Evolutionary conservation across 352 stramenopile species (phyloP), one percentile per base, ranked within the genome.

Genomic region (Aphanomyces invadans): DNA sequence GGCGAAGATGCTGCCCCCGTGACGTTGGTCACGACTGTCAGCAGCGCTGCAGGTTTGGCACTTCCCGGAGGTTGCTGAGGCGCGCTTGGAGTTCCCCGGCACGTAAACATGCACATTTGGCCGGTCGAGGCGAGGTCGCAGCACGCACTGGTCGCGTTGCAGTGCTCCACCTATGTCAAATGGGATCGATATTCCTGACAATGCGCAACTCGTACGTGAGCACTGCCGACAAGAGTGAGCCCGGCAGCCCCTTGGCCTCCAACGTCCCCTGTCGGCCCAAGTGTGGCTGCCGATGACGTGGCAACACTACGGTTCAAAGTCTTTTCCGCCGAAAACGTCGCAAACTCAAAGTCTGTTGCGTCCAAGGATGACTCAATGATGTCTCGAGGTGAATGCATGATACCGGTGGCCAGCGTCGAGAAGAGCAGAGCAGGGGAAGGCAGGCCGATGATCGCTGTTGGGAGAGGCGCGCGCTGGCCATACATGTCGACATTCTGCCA

Each of bases 191-290:
- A 55, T 36, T 25, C 29, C 15, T 32, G 17, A 32, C 26, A n/a
- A 21, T 19, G 39, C 7, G 33, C 28, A 28, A 48, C 28, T 26
- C 70, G 45, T 74, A 88, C 76, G 49, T 97, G 83, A 0, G 90
- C 75, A 57, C 92, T 77, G 4, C 90, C 92, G 39, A 97, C 90
- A 10, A 97, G 72, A 53, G 86, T 78, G 28, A 98, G 70, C 1
- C 92, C 93, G 52, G 95, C 95, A 57, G 95, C 81, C 10, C 90
- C 90, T 73, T 98, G 89, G 32, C 94, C 87, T 7, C 86, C 87
- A 32, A 88, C 74, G 65, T 96, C 82, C 3, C 89, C 88, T 0
- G 77, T 86, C 0, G 89, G 90, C 12, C 90, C 93, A 33, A 91
- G 60, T 10, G 80, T 96, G 5, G 79, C 83, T 17, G 71, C 52